Evolutionary conservation across 371 early-diverging fungal species (phyloP).

Genomic region (Mucor ambiguus): DNA sequence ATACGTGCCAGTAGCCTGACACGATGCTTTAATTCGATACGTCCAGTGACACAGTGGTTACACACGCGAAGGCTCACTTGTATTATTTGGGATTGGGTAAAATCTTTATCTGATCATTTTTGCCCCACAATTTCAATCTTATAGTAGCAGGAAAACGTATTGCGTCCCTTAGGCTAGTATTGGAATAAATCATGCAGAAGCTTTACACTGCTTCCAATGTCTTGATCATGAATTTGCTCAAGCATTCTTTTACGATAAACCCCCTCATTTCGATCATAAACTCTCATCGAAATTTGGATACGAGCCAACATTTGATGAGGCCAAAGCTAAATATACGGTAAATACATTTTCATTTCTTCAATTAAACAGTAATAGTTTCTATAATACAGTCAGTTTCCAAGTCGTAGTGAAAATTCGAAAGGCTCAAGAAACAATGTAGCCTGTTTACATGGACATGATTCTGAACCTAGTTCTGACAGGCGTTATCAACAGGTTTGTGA

Average conservation of each 20-base stretch:
- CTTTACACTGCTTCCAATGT: not conserved
- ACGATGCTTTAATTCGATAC: not conserved
- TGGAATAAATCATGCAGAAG: not conserved
- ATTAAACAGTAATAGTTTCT: not conserved
- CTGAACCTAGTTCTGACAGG: not conserved
- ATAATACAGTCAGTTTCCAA: not conserved
- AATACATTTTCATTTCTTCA: not conserved
- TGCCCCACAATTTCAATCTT: not conserved
- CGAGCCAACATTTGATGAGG: not conserved
- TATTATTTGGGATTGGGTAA: not conserved
- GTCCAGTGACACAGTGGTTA: not conserved
- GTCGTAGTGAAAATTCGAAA: not conserved
- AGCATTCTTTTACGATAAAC: not conserved
- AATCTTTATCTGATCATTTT: not conserved
- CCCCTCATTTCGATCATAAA: not conserved
- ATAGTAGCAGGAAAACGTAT: not conserved
- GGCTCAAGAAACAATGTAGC: not conserved
- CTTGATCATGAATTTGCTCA: not conserved
- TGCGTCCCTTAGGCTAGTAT: not conserved
- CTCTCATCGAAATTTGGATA: not conserved
- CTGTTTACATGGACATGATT: not conserved
- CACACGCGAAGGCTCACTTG: not conserved
- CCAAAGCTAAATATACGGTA: not conserved
- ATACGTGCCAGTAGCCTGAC: not conserved
- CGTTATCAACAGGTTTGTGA: slow-evolving; percentile 1